A percentile compares a stretch with the other conserved stretches of the same genome.
Conservation (phyloP, 805 yeast species). For the Wickerhamomyces canadensis region DNA sequence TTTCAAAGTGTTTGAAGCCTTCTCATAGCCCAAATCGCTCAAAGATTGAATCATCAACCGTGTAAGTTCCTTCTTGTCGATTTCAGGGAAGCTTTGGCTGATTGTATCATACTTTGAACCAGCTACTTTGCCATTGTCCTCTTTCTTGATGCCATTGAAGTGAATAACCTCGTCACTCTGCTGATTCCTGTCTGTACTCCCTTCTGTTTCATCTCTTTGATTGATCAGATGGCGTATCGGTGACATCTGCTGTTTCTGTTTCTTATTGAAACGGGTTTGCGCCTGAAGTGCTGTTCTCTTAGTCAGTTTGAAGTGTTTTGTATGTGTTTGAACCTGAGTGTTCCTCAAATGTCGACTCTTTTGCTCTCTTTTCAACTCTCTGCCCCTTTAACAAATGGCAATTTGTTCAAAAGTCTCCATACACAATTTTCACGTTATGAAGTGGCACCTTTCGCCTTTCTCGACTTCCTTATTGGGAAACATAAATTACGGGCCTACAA, state of each 20-base stretch:
- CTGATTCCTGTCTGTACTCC: too few species aligned
- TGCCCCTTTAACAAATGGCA: too few species aligned
- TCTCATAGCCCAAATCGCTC: slow-evolving; percentile 41
- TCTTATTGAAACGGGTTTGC: background rate
- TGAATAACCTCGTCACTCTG: too few species aligned
- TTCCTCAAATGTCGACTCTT: too few species aligned
- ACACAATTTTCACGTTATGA: too few species aligned
- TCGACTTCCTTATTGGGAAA: background rate
- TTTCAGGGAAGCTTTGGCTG: slow-evolving; percentile 15
- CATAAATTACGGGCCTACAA: background rate
- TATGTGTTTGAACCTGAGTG: too few species aligned
- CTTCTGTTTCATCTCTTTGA: background rate
- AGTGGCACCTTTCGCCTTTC: background rate
- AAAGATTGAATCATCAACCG: slow-evolving; percentile 45
- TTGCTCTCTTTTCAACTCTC: too few species aligned
- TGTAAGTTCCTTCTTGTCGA: slow-evolving; percentile 33
- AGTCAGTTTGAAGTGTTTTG: background rate
- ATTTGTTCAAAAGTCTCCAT: too few species aligned
- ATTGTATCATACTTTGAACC: background rate
- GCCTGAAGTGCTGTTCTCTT: background rate
- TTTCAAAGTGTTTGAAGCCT: slow-evolving; percentile 34
- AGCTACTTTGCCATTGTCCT: background rate
- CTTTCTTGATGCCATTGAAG: too few species aligned
- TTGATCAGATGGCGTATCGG: slow-evolving; percentile 14
- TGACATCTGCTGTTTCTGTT: slow-evolving; percentile 7